These are phyloP conservation scores for Trametes pubescens DNA, from an alignment of 1,284 basidiomycete species.

Conservation along the genomic window DNA sequence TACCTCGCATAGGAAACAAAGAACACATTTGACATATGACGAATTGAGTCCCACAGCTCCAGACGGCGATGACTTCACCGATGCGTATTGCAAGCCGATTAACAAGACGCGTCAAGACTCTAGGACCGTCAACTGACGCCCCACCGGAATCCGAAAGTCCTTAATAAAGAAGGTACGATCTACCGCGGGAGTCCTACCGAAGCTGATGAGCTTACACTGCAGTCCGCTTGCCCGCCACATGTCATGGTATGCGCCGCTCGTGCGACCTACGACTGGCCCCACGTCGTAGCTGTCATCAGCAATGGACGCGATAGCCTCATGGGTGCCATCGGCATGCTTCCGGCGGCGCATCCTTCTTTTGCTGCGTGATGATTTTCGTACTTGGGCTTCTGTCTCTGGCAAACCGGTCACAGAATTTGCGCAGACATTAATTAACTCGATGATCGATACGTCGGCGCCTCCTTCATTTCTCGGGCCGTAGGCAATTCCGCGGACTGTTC, in stretches of 20 bases:
- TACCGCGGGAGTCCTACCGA: neutral
- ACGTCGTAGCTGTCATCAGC: neutral
- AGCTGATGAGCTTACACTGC: neutral
- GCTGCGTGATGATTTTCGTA: slow-evolving; percentile 14
- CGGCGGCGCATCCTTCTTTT: slow-evolving; percentile 14
- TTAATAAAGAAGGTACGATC: neutral
- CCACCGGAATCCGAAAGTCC: neutral
- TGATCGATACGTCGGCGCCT: slow-evolving; percentile 20
- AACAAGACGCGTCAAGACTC: neutral
- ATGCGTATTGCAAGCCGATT: slow-evolving; percentile 12
- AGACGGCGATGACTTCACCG: slow-evolving; percentile 12
- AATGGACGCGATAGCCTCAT: slow-evolving; percentile 21
- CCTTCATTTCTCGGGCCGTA: slow-evolving; percentile 6
- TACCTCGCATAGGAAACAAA: slow-evolving; percentile 17
- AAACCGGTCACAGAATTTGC: neutral
- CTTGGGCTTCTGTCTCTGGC: slow-evolving; percentile 16
- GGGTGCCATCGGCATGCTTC: slow-evolving; percentile 7
- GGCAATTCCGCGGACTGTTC: slow-evolving; percentile 10
- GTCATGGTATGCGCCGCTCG: neutral
- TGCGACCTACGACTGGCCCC: neutral
- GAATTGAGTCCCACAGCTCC: slow-evolving; percentile 12
- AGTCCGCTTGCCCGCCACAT: neutral
- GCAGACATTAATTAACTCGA: slow-evolving; percentile 18
- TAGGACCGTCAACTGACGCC: neutral
- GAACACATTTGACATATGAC: slow-evolving; percentile 18